These are phyloP conservation scores for Saccharomyces jurei DNA, from an alignment of 805 yeast genomes.

Conservation along the genomic window DNA sequence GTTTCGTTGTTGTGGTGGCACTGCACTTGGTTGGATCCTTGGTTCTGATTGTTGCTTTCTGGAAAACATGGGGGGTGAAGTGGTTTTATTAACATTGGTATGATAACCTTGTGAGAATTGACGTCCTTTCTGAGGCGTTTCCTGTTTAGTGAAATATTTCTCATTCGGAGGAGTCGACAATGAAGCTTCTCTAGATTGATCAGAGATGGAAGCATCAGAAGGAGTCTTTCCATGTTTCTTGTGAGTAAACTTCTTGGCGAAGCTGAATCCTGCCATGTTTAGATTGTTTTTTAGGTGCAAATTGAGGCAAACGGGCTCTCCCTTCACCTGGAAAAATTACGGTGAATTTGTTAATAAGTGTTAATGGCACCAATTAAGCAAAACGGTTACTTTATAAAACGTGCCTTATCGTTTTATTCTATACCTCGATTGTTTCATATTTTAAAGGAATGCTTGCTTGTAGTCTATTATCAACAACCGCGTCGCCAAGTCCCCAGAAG, in stretches of 20 bases:
- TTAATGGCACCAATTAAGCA: not conserved
- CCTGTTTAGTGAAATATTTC: not conserved
- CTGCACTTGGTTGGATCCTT: slow-evolving; percentile 22
- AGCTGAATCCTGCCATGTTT: not conserved
- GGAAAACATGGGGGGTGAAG: not conserved
- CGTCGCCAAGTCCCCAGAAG: not conserved
- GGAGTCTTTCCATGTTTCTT: not conserved
- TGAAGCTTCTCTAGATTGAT: not conserved
- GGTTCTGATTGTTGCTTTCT: not conserved
- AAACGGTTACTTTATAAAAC: not conserved
- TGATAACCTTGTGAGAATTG: not conserved
- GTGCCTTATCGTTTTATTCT: not conserved
- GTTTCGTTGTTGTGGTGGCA: slow-evolving; percentile 25
- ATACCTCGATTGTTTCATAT: not conserved
- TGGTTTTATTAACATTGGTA: not conserved
- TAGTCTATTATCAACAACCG: not conserved
- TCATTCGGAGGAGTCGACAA: not conserved
- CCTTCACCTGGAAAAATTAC: not conserved
- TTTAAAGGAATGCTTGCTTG: not conserved
- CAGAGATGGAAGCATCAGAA: not conserved
- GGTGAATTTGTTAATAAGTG: not conserved
- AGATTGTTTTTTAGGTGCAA: not conserved
- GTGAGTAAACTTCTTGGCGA: not conserved
- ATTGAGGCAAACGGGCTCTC: not conserved
- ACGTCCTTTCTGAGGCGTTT: not conserved